Base-by-base conservation (phyloP, 2,329 filamentous ascomycete species). In the Pseudogymnoascus sp. region DNA sequence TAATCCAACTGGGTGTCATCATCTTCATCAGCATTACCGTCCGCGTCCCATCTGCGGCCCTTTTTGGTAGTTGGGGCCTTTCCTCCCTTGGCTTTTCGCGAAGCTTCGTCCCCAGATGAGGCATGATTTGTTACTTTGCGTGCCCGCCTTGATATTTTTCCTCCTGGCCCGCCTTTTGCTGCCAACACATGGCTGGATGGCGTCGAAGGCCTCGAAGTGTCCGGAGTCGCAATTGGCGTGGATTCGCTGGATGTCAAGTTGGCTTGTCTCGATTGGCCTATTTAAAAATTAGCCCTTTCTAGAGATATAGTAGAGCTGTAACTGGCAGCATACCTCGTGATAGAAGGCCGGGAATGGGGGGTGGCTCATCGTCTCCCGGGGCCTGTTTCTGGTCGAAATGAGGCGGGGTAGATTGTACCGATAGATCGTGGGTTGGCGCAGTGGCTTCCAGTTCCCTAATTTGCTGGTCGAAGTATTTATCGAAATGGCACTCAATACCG, bases 391-490 rank as follows among this genome's bases (percentile, higher is more conserved):
- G 69, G 66, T 19, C 67, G 53, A 19, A 68, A 65, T 8, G 67
- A 66, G 26, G 69, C 64, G 62, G 69, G 67, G 63, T 73, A 68
- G 44, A 69, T 64, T 19, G 66, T 64, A 64, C 65, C 66, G 35
- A 61, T 33, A 57, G 65, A 42, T 73, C 72, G 63, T 68, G 67
- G 63, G 71, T 73, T 36, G 71, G 38, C 62, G 78, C 81, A 26
- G 80, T 79, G 67, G 83, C 83, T 72, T 87, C 91, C 19, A 99
- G 82, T 74, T 96, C 91, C 68, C 86, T 83, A 66, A 97, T 80
- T 77, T 97, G 92, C 72, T 96, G 90, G 74, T 97, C 91, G 74
- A 97, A 99, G 76, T 97, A 97, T 70, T 88, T 83, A 73, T 96
- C 91, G 73, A 99, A 99, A 61, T 85, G 83, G 77, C 92, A 96